Percentiles rank a stretch among this genome's conserved stretches.
phyloP scores from a whole-genome alignment of 768 basidiomycete species.

The Rhodotorula graminis region DNA sequence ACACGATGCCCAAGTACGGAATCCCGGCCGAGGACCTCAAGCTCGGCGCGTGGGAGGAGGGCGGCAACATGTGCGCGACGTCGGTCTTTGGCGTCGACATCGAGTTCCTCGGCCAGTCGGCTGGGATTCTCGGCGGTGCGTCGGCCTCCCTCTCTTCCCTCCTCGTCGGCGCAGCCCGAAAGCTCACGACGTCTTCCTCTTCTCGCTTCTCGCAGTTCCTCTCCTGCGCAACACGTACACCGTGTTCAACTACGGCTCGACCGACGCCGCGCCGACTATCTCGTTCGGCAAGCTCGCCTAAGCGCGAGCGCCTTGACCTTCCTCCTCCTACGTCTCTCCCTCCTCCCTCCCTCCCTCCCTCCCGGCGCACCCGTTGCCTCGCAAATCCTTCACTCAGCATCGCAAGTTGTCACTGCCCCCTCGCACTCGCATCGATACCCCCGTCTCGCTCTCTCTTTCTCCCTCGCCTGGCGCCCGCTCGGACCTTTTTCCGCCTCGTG shows the following conservation, averaged over 20 bases:
- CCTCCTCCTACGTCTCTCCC: neutral
- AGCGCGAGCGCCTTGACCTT: neutral
- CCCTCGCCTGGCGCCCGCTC: too few relatives aligned
- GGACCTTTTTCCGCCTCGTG: neutral
- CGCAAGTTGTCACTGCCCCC: neutral
- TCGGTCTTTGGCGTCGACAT: slow-evolving; percentile 21
- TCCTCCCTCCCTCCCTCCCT: neutral
- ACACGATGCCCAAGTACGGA: neutral
- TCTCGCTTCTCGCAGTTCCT: neutral
- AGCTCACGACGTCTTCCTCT: neutral
- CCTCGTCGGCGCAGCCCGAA: neutral
- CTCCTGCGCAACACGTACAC: neutral
- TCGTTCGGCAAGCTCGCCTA: neutral
- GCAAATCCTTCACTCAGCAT: neutral
- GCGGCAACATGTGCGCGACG: neutral
- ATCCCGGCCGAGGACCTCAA: neutral
- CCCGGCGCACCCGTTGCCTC: too few relatives aligned
- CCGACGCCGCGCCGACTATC: neutral
- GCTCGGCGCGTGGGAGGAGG: neutral
- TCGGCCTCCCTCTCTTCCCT: neutral
- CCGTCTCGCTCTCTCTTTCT: too few relatives aligned
- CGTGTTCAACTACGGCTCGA: slow-evolving; percentile 6
- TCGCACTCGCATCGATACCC: neutral
- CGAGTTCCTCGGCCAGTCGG: neutral
- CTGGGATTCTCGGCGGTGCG: slow-evolving; percentile 17